phyloP scores from a whole-genome alignment of 1,139 yeast species.

The Pichia cactophila region DNA sequence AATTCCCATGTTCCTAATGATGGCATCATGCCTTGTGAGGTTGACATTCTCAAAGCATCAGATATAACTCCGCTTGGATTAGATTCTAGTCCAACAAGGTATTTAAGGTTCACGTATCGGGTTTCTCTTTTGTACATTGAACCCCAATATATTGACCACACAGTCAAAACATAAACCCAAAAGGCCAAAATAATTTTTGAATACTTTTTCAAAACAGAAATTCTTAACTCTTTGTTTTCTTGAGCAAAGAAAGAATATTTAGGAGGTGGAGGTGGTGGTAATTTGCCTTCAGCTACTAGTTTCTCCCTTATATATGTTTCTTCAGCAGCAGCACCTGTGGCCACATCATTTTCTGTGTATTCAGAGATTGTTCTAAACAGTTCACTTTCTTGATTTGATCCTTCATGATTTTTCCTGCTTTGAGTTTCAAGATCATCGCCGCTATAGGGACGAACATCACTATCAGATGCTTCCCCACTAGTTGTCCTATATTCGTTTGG shows the following conservation, averaged over 20 bases:
- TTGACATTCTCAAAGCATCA: conserved; percentile 29
- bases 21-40: conserved; percentile 20
- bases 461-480: background rate
- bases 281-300: conserved; percentile 2
- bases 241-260: conserved; percentile 14
- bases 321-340: conserved; percentile 12
- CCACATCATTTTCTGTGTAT: conserved; percentile 19
- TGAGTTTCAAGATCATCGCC: background rate
- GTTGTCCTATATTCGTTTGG: background rate
- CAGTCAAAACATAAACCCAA: conserved; percentile 28
- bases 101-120: conserved; percentile 35
- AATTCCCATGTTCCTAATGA: conserved; percentile 37
- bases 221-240: conserved; percentile 12
- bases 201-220: conserved; percentile 11
- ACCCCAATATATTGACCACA: conserved; percentile 57
- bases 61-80: conserved; percentile 31
- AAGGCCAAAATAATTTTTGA: conserved; percentile 14
- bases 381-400: background rate
- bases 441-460: background rate
- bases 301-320: conserved; percentile 6
- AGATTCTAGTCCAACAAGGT: conserved; percentile 44
- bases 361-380: conserved; percentile 21
- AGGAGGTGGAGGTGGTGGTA: conserved; percentile 4
- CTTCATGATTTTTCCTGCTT: background rate
- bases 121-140: conserved; percentile 37